These are phyloP conservation scores for Clonostachys rhizophaga DNA, from an alignment of 2,329 filamentous ascomycete species.

Conservation along the genomic window DNA sequence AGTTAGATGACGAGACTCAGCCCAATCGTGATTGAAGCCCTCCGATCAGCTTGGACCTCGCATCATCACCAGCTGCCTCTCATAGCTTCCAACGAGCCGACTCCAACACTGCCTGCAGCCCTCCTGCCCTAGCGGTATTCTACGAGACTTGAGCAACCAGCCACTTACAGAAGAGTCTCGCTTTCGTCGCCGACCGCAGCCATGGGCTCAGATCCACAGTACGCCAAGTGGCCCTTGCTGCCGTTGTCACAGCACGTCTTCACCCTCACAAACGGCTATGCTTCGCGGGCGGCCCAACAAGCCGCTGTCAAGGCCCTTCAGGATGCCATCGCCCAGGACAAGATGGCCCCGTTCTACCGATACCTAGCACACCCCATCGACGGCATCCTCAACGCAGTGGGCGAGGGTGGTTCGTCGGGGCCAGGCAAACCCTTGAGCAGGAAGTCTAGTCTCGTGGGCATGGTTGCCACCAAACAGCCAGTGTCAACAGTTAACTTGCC, in stretches of 20 bases:
- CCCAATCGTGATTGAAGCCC: no score
- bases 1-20: no score
- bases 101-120: no score
- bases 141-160: no score
- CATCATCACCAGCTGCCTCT: no score
- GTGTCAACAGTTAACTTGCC: conserved; percentile 64
- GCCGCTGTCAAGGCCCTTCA: conserved; percentile 68
- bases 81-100: no score
- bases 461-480: conserved; percentile 69
- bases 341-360: conserved; percentile 85
- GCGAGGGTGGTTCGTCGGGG: conserved; percentile 52
- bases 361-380: conserved; percentile 79
- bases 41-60: no score
- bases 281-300: conserved; percentile 62
- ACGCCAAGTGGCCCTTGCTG: conserved; percentile 79
- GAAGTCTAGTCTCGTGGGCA: conserved; percentile 66
- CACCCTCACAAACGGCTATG: conserved; percentile 76
- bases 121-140: no score
- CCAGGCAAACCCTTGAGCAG: conserved; percentile 56
- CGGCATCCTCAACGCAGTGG: conserved; percentile 73
- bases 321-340: conserved; percentile 77
- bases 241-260: conserved; percentile 82
- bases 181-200: conserved; percentile 19
- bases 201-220: conserved; percentile 80
- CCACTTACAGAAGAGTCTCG: no score